Conservation (phyloP, 805 yeast genomes). For the Saccharomycopsis olivae region DNA sequence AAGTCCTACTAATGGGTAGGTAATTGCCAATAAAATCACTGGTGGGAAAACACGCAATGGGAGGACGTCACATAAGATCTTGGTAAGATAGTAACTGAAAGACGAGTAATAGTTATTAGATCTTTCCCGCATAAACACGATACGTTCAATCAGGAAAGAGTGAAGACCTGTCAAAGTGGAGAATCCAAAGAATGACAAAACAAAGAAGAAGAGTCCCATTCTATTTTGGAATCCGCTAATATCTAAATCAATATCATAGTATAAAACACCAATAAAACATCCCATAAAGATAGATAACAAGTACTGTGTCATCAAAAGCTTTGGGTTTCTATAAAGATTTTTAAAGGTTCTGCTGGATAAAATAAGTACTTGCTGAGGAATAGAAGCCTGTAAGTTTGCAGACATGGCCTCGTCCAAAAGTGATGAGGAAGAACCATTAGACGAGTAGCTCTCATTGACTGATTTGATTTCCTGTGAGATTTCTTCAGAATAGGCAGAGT, state of each 20-base stretch:
- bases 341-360: constrained; percentile 82
- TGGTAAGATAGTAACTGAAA: constrained; percentile 71
- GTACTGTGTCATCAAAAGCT: constrained; percentile 76
- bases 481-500: constrained; percentile 17
- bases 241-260: constrained; percentile 75
- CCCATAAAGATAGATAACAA: constrained; percentile 69
- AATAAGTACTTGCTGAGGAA: constrained; percentile 57
- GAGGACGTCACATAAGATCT: constrained; percentile 82
- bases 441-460: constrained; percentile 3
- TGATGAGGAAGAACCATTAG: not conserved
- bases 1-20: constrained; percentile 86
- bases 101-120: constrained; percentile 93
- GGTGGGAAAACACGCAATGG: constrained; percentile 95
- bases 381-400: constrained; percentile 41
- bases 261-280: constrained; percentile 72
- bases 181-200: constrained; percentile 87
- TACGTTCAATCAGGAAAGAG: constrained; percentile 78
- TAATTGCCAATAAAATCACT: constrained; percentile 59
- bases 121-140: constrained; percentile 84
- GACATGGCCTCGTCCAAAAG: not conserved
- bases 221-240: constrained; percentile 96
- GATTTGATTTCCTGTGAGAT: constrained; percentile 11
- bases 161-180: constrained; percentile 87
- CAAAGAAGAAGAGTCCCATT: constrained; percentile 84
- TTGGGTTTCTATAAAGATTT: constrained; percentile 87